These are phyloP conservation scores for Cladosporium velox DNA, from an alignment of 2,329 filamentous ascomycete species.

Conservation along the genomic window DNA sequence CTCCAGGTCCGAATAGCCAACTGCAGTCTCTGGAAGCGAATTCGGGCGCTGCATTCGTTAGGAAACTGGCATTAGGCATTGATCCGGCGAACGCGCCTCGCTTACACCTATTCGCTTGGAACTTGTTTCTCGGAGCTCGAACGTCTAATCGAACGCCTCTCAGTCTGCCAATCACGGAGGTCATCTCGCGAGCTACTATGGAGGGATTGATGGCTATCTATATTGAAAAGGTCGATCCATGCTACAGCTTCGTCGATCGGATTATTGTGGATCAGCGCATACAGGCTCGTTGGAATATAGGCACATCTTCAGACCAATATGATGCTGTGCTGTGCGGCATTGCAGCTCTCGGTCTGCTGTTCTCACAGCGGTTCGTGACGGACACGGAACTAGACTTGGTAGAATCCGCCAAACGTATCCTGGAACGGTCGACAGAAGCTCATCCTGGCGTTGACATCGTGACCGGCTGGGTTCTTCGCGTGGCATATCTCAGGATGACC, in stretches of 20 bases:
- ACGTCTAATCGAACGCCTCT: constrained; percentile 21
- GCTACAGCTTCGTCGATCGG: constrained; percentile 50
- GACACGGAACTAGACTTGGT: constrained; percentile 48
- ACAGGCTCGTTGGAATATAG: constrained; percentile 38
- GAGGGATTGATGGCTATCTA: constrained; percentile 46
- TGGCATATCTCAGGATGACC: constrained; percentile 54
- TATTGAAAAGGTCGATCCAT: constrained; percentile 53
- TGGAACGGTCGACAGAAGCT: constrained; percentile 38
- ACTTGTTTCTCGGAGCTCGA: constrained; percentile 38
- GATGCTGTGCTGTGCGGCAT: constrained; percentile 55
- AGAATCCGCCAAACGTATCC: constrained; percentile 46
- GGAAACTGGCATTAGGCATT: constrained; percentile 52
- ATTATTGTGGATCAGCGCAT: constrained; percentile 39
- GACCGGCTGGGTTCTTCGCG: constrained; percentile 54
- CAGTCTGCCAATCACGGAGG: constrained; percentile 43
- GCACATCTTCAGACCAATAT: constrained; percentile 32
- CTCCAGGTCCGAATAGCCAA: constrained; percentile 21
- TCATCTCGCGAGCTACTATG: constrained; percentile 51
- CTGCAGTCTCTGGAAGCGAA: constrained; percentile 53
- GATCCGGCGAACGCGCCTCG: constrained; percentile 53
- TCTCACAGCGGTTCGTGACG: constrained; percentile 46
- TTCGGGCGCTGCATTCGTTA: constrained; percentile 56
- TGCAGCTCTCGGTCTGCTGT: constrained; percentile 54
- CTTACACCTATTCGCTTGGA: constrained; percentile 57
- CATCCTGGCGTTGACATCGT: constrained; percentile 42